These are phyloP conservation scores for Amphirosellinia nigrospora DNA, from an alignment of 495 filamentous ascomycete species.

Conservation along the genomic window DNA sequence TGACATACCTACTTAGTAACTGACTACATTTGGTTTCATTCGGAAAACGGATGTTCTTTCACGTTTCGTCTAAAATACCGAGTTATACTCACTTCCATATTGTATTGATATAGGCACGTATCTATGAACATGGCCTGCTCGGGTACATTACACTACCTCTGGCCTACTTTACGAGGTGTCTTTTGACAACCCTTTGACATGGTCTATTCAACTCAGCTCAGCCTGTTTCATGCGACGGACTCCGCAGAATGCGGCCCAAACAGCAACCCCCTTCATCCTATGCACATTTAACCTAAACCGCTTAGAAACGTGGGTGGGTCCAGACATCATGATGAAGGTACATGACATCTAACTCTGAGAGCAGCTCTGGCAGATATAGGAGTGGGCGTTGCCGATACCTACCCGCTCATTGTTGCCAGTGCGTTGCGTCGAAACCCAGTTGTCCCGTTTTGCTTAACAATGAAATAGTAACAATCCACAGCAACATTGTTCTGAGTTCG, in stretches of 20 bases:
- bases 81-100: background rate
- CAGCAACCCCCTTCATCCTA: background rate
- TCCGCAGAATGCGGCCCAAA: background rate
- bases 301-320: background rate
- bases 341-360: background rate
- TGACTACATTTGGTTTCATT: background rate
- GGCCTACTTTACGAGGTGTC: background rate
- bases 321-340: background rate
- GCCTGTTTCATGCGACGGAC: background rate
- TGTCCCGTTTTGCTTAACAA: background rate
- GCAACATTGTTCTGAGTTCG: background rate
- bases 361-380: background rate
- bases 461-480: background rate
- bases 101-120: background rate
- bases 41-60: background rate
- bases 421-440: background rate
- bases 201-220: conserved; percentile 1
- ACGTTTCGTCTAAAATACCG: background rate
- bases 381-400: background rate
- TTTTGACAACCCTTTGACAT: background rate
- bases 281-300: conserved; percentile 8
- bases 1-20: no score
- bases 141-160: background rate
- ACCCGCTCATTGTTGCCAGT: no score
- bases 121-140: background rate